These are phyloP conservation scores for Dryas drummondii DNA, from an alignment of 306 rosid genomes.

Conservation along the genomic window DNA sequence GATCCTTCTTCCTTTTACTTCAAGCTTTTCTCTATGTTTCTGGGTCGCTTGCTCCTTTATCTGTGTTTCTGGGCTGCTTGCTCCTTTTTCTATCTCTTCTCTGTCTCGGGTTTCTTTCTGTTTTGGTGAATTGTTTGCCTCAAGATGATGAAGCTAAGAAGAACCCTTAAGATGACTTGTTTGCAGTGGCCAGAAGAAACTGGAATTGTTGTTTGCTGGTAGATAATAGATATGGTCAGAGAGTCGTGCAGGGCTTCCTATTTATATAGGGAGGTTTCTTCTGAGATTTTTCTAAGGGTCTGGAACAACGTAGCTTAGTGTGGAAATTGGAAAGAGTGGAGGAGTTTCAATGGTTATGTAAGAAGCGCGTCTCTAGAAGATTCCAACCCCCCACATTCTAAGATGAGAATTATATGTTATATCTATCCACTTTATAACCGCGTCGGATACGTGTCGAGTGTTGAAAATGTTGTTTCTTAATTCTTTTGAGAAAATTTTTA, in stretches of 20 bases:
- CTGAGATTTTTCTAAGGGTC: background rate
- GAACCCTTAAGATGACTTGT: background rate
- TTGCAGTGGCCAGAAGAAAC: background rate
- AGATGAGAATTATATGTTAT: background rate
- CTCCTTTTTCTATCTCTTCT: background rate
- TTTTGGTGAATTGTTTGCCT: background rate
- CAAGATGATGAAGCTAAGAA: background rate
- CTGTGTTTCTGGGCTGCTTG: background rate
- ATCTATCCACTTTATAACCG: background rate
- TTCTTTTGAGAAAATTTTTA: too few species aligned
- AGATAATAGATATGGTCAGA: background rate
- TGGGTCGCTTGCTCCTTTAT: background rate
- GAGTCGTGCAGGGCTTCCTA: background rate
- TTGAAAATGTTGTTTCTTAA: too few species aligned
- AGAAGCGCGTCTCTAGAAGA: constrained; percentile 8
- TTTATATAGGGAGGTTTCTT: background rate
- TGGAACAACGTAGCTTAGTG: background rate
- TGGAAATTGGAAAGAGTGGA: background rate
- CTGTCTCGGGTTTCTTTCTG: background rate
- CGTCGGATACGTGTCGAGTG: background rate
- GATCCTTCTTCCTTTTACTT: background rate
- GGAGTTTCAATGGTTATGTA: background rate
- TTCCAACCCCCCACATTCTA: background rate
- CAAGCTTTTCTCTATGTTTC: background rate
- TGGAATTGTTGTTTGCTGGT: background rate